Base-by-base conservation (phyloP, 2,329 filamentous ascomycete species). In the Microdochium trichocladiopsis region DNA sequence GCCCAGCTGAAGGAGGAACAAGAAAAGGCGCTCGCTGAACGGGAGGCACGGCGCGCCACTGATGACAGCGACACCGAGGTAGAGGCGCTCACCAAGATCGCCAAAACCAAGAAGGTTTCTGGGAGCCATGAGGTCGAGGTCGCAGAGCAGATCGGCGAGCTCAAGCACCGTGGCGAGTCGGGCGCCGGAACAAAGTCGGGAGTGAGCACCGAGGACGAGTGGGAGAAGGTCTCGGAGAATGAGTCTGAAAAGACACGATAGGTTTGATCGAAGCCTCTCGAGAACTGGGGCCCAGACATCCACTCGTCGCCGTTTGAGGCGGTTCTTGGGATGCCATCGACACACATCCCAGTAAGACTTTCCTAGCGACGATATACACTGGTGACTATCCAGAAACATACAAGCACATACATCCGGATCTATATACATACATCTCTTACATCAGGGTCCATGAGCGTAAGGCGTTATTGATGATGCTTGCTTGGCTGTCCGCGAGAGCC, bases 141-240 rank as follows among this genome's bases (percentile, higher is more conserved):
- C 14, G 60, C 68, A 22, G 72, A 74, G 60, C 57, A 61, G 51
- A 59, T 60, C 16, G 76, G 74, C 51, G 69, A 78, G 56, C 64
- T 83, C 58, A 82, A 79, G 69, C 74, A 73, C 50, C 73, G 76
- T 47, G 62, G 62, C 16, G 66, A 60, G 53, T 55, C 60, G 47
- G 60, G 68, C 48, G 66, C 70, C 50, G 76, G 74, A 36, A 74
- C 72, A 23, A 80, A 77, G 66, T 83, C 79, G 47, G 76, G 78
- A 50, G 77, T 69, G 21, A 93, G 90, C 70, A 96, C 92, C 4
- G 93, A 97, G 72, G 93, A 93, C 64, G 93, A 97, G 72, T 97
- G 93, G 93, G 93, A 96, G 75, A 95, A 94, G 76, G 87, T 97
- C 3, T 90, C 89, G 22, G 87, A 88, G 68, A 82, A 77, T 53